Evolutionary conservation across 768 basidiomycete genomes (phyloP), one percentile per base, ranked within the genome.

Genomic region (Pleurotus pulmonarius): DNA sequence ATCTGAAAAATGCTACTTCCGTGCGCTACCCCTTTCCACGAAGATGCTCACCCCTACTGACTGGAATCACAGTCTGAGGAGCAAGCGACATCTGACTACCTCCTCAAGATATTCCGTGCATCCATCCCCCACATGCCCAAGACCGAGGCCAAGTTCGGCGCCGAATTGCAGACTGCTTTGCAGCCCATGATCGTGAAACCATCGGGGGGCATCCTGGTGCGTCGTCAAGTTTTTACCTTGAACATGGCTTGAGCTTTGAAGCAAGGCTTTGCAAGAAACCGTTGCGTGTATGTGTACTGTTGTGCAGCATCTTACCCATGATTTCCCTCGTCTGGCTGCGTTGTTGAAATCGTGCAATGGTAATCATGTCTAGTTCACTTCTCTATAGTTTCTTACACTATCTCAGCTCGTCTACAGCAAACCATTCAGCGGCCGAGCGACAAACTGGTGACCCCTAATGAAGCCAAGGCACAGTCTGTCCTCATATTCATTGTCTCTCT

Each of bases 151-250:
- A 94, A 89, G 62, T 98, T 98, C 65, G 94, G 90, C 0, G 81
- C 86, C 39, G 92, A 95, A 52, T 76, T 99, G 15, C 94, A 96
- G 62, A 68, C 76, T 4, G 79, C 85, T 5, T 75, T 98, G 9
- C 85, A 96, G 60, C 90, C 92, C 0, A 94, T 98, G 94, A 88
- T 99, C 41, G 79, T 92, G 63, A 93, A 91, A 64, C 94, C 93
- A 3, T 83, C 87, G 0, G 87, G 86, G 11, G 85, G 88, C 22
- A 73, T 89, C 7, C 75, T 81, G 70, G 90, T 91, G 65, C 16
- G 46, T 47, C 59, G n/a, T 59, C 22, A 34, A 34, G 7, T 9
- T 34, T 11, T 34, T 9, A 8, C 9, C 9, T 34, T 3, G 9
- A 8, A 34, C 29, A 8, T 9, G 0, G 8, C 29, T 9, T 34